A percentile compares a stretch with the other conserved stretches of the same genome.
These are phyloP conservation scores for Drosera capensis DNA, from an alignment of 148 eudicot genomes.

Conservation along the genomic window DNA sequence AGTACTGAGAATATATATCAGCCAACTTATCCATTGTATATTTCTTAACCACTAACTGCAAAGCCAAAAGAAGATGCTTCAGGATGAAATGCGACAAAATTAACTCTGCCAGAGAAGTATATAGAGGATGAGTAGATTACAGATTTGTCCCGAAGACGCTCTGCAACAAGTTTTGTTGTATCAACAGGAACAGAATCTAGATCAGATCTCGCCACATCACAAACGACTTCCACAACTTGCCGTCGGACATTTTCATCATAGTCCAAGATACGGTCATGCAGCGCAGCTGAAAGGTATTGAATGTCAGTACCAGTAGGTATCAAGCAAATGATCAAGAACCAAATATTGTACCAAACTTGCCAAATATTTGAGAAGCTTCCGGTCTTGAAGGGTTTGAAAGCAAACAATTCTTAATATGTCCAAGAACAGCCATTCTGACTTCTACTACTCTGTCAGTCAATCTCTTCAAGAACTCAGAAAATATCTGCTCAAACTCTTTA, in stretches of 20 bases:
- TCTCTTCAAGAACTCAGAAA: constrained; percentile 83
- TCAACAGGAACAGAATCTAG: constrained; percentile 59
- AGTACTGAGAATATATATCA: constrained; percentile 50
- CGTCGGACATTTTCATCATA: constrained; percentile 88
- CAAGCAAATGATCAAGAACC: constrained; percentile 2
- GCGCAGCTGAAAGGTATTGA: constrained; percentile 71
- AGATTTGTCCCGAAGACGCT: constrained; percentile 92
- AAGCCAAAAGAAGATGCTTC: constrained; percentile 6
- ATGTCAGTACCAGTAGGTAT: too few species aligned
- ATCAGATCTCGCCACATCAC: constrained; percentile 68
- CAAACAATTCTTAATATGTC: constrained; percentile 62
- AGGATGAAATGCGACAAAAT: neutral
- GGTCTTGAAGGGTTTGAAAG: constrained; percentile 54
- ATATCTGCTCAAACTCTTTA: constrained; percentile 62
- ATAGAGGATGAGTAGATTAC: constrained; percentile 18
- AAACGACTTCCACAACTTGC: constrained; percentile 81
- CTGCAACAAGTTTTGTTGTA: constrained; percentile 68
- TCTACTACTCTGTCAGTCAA: constrained; percentile 74
- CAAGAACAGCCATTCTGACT: constrained; percentile 78
- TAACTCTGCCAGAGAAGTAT: neutral
- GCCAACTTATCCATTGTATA: constrained; percentile 88
- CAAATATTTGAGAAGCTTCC: constrained; percentile 71
- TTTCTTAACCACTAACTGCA: constrained; percentile 77
- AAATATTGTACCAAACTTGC: constrained; percentile 24
- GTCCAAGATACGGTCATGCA: constrained; percentile 87